These are phyloP conservation scores for Priceomyces castillae DNA, from an alignment of 805 yeast genomes.

Conservation along the genomic window DNA sequence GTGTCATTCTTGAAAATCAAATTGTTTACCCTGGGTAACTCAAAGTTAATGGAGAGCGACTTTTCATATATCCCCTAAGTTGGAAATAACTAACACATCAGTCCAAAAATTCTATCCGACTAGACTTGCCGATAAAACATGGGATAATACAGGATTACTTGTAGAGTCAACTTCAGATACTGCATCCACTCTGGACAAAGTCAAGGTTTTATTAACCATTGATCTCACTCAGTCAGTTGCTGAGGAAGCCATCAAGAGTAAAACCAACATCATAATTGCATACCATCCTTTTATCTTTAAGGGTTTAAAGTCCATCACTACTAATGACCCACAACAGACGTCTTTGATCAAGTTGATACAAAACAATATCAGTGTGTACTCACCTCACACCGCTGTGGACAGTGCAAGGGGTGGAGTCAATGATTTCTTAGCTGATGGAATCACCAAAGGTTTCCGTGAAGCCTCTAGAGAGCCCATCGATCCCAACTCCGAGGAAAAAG, in stretches of 20 bases:
- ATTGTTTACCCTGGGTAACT: background rate
- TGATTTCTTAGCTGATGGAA: slow-evolving; percentile 78
- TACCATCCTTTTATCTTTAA: slow-evolving; percentile 92
- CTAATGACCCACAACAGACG: slow-evolving; percentile 71
- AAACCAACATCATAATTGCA: slow-evolving; percentile 65
- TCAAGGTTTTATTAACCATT: slow-evolving; percentile 61
- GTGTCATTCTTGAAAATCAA: background rate
- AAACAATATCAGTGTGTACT: slow-evolving; percentile 82
- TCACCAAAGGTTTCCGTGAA: slow-evolving; percentile 31
- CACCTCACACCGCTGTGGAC: slow-evolving; percentile 96
- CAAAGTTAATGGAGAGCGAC: background rate
- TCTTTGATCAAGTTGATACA: slow-evolving; percentile 71
- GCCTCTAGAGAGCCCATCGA: slow-evolving; percentile 38
- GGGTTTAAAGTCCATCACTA: slow-evolving; percentile 72
- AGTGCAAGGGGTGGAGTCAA: slow-evolving; percentile 92
- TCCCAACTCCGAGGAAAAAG: slow-evolving; percentile 42
- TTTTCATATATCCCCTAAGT: background rate
- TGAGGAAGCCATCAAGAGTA: slow-evolving; percentile 68
- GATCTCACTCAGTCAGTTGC: slow-evolving; percentile 84
- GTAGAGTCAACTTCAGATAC: slow-evolving; percentile 58
- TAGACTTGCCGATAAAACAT: slow-evolving; percentile 75
- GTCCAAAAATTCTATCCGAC: slow-evolving; percentile 80
- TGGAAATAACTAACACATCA: slow-evolving; percentile 8
- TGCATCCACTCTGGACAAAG: slow-evolving; percentile 11
- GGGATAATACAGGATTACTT: slow-evolving; percentile 95